Evolutionary conservation across 2,329 filamentous ascomycete genomes (phyloP), one percentile per base, ranked within the genome.

Genomic region (Colletotrichum falcatum): DNA sequence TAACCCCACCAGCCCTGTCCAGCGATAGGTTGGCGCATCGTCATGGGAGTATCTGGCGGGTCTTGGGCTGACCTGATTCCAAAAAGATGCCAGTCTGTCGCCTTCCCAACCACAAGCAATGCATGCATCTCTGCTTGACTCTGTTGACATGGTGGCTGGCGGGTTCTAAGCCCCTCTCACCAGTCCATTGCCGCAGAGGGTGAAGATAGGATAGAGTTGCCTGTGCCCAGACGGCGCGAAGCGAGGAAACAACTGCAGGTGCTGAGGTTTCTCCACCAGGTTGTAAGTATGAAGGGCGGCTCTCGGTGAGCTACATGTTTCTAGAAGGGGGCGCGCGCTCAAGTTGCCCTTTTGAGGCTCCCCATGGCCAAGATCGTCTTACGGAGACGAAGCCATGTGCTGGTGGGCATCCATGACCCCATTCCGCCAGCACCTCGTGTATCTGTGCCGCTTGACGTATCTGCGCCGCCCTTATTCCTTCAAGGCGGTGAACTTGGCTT

Each of bases 351-450:
- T 68, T 68, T 67, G 68, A 68, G 64, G 64, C 68, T 71, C 68
- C 68, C 68, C 58, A 63, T 71, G 42, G 46, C 67, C 33, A 61
- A 60, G 62, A 20, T 58, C 58, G 59, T 71, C 68, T 53, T 67
- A 71, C 64, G 68, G 58, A 71, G 68, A 67, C 53, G 68, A 67
- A 63, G 64, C 64, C 68, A 63, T 68, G 68, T 71, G 64, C 68
- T 53, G 59, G 66, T 68, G 68, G 64, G 59, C 44, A 44, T 39
- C 64, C 64, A 68, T 67, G 64, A 63, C 64, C 64, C 68, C 58
- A 63, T 63, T 59, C 62, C 61, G 56, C 39, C 55, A 51, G 42
- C 56, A 67, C 26, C 56, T 68, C 53, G 64, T 71, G 58, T 71
- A 58, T 62, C 68, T 55, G 68, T 67, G 68, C 68, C 68, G 67